Conservation (phyloP, 495 filamentous ascomycete genomes). For the Xylaria bambusicola region DNA sequence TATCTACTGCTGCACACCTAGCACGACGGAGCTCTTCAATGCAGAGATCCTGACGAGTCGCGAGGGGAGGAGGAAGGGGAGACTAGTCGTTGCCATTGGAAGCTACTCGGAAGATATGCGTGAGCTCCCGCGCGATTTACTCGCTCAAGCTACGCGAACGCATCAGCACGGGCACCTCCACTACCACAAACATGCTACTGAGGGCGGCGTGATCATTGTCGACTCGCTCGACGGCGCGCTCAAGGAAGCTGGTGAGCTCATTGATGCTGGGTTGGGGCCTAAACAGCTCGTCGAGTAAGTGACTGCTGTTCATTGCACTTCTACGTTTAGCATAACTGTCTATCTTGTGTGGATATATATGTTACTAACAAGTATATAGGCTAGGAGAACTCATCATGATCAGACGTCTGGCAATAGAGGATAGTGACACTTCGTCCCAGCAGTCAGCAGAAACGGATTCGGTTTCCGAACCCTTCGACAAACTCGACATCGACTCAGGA, state of each 20-base stretch:
- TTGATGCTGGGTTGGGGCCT: slow-evolving; percentile 69
- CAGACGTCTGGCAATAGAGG: slow-evolving; percentile 29
- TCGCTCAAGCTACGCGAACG: slow-evolving; percentile 65
- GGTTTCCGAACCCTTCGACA: slow-evolving; percentile 28
- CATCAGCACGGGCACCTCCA: slow-evolving; percentile 52
- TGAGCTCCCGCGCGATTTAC: slow-evolving; percentile 76
- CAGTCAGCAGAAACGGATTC: slow-evolving; percentile 28
- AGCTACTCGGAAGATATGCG: slow-evolving; percentile 83
- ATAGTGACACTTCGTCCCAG: slow-evolving; percentile 27
- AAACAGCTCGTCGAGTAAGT: slow-evolving; percentile 74
- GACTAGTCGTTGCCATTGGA: slow-evolving; percentile 80
- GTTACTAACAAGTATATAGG: slow-evolving; percentile 34
- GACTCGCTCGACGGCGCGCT: slow-evolving; percentile 79
- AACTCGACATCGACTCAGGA: slow-evolving; percentile 28
- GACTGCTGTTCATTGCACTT: not conserved
- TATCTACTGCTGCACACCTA: slow-evolving; percentile 71
- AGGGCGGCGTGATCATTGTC: slow-evolving; percentile 78
- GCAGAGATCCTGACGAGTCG: slow-evolving; percentile 61
- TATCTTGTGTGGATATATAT: too few species aligned
- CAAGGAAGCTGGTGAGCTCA: slow-evolving; percentile 86
- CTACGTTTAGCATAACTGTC: too few species aligned
- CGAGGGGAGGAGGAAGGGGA: slow-evolving; percentile 71
- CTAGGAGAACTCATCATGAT: slow-evolving; percentile 77
- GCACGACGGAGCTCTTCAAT: slow-evolving; percentile 49
- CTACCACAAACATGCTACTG: slow-evolving; percentile 69